Evolutionary conservation across 2,329 filamentous ascomycete species (phyloP).

Genomic region (Mariannaea sp.): DNA sequence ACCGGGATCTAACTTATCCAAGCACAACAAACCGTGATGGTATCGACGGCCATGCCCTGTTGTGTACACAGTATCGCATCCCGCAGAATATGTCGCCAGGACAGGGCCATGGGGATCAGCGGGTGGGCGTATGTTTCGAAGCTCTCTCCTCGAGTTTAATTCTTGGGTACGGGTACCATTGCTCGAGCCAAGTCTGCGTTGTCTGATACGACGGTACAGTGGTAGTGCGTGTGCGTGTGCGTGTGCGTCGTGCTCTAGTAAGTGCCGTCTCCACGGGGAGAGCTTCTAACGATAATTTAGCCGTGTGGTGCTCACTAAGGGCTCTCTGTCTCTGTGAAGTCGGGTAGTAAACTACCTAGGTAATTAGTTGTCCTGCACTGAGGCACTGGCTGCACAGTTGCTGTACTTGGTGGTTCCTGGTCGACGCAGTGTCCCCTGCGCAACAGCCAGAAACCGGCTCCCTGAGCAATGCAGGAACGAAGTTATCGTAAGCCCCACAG

Average conservation of each 20-base stretch:
- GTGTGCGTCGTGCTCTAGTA: too few relatives aligned
- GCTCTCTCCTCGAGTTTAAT: constrained; percentile 18
- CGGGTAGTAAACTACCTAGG: too few relatives aligned
- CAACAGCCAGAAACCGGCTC: constrained; percentile 27
- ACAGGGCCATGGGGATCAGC: constrained; percentile 23
- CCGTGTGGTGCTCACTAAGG: constrained; percentile 16
- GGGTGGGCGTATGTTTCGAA: constrained; percentile 27
- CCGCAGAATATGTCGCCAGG: constrained; percentile 11
- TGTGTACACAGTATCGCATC: constrained; percentile 8
- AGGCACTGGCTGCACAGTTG: constrained; percentile 24
- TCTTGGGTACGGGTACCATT: constrained; percentile 8
- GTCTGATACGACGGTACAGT: too few relatives aligned
- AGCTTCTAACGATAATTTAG: constrained; percentile 24
- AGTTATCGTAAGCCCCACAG: constrained; percentile 30
- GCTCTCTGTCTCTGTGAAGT: too few relatives aligned
- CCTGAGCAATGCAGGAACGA: constrained; percentile 39
- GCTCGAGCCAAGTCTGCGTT: too few relatives aligned
- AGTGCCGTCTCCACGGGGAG: constrained; percentile 12
- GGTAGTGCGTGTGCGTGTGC: too few relatives aligned
- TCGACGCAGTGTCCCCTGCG: constrained; percentile 22
- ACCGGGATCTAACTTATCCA: constrained; percentile 16
- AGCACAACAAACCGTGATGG: constrained; percentile 19
- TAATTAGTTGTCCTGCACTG: constrained; percentile 19
- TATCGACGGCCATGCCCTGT: constrained; percentile 12
- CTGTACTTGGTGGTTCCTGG: constrained; percentile 15